These are phyloP conservation scores for Akanthomyces dipterigenus DNA, from an alignment of 2,329 filamentous ascomycete species.

Conservation along the genomic window DNA sequence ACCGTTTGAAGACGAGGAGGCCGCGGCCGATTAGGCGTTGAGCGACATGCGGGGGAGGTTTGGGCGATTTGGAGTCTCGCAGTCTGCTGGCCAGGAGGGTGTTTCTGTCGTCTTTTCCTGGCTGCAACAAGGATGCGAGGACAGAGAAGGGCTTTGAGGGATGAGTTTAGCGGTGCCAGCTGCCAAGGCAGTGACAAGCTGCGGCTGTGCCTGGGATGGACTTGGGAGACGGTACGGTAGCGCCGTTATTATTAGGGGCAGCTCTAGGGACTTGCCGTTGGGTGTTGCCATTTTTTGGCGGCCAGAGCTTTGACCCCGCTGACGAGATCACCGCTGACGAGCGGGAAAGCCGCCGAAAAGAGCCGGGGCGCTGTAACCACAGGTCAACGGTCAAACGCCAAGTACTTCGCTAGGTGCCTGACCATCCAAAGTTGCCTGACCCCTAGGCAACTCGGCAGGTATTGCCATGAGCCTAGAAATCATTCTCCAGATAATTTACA, in stretches of 20 bases:
- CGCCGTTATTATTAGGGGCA: background rate
- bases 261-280: background rate
- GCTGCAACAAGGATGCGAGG: background rate
- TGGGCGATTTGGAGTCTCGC: background rate
- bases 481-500: too few relatives aligned
- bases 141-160: background rate
- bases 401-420: too few relatives aligned
- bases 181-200: background rate
- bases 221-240: background rate
- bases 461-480: too few relatives aligned
- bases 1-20: background rate
- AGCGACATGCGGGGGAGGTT: background rate
- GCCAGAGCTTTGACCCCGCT: too few relatives aligned
- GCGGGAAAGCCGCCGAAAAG: too few relatives aligned
- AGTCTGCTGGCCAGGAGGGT: background rate
- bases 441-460: too few relatives aligned
- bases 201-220: constrained; percentile 4
- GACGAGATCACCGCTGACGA: too few relatives aligned
- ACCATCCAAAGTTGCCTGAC: too few relatives aligned
- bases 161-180: background rate
- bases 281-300: too few relatives aligned
- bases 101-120: background rate
- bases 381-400: too few relatives aligned
- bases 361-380: too few relatives aligned
- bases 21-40: constrained; percentile 6